These are phyloP conservation scores for Senna siamea DNA, from an alignment of 306 rosid genomes.

Conservation along the genomic window DNA sequence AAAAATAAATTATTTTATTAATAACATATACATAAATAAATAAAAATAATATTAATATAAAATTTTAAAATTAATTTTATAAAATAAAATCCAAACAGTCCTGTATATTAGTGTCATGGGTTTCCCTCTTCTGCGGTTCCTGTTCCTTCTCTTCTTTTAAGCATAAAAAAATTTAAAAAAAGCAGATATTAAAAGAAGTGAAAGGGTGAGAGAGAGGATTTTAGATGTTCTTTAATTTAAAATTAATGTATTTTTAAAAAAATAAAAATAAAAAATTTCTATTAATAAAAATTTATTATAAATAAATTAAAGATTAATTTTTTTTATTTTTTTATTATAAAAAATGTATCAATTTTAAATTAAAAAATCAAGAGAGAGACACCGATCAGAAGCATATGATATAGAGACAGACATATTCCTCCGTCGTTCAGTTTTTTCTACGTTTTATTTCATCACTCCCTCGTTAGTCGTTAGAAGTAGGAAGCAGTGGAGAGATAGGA, in stretches of 20 bases:
- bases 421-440: not conserved
- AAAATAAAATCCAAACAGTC: no score
- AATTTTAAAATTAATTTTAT: no score
- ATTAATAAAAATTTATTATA: no score
- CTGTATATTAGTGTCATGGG: not conserved
- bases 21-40: no score
- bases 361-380: not conserved
- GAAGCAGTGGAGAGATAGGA: slow-evolving; percentile 45
- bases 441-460: not conserved
- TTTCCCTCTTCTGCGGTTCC: not conserved
- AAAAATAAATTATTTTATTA: no score
- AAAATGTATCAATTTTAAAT: no score
- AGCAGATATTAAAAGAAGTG: not conserved
- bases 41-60: no score
- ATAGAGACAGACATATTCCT: not conserved
- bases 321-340: no score
- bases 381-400: not conserved
- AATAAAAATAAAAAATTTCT: no score
- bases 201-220: not conserved
- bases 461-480: slow-evolving; percentile 34
- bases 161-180: not conserved
- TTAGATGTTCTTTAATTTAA: no score
- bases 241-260: no score
- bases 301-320: no score
- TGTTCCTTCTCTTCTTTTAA: not conserved